A percentile compares a stretch with the other conserved stretches of the same genome.
phyloP scores from a whole-genome alignment of 345 rosid genomes.

The Noccaea caerulescens region DNA sequence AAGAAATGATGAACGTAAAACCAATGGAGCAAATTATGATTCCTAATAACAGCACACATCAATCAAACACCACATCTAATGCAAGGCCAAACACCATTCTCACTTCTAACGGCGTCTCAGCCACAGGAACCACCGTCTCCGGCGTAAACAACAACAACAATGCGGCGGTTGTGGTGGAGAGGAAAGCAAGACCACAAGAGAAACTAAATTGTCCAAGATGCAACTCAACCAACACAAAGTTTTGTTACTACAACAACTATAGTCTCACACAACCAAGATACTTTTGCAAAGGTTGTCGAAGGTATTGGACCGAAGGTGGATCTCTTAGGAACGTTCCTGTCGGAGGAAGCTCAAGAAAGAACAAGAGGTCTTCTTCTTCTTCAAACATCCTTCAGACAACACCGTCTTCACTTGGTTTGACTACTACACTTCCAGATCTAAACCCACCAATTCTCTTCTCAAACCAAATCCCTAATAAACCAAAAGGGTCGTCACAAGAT shows the following conservation, averaged over 20 bases:
- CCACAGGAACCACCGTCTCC: slow-evolving; percentile 31
- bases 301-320: slow-evolving; percentile 98
- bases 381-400: slow-evolving; percentile 35
- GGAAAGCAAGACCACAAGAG: slow-evolving; percentile 46
- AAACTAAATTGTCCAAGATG: slow-evolving; percentile 90
- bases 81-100: slow-evolving; percentile 37
- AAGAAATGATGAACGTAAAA: slow-evolving; percentile 47
- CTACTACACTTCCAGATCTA: slow-evolving; percentile 42
- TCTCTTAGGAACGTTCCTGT: slow-evolving; percentile 84
- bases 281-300: slow-evolving; percentile 87
- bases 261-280: slow-evolving; percentile 90
- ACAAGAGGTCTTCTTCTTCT: slow-evolving; percentile 49
- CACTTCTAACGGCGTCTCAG: slow-evolving; percentile 33
- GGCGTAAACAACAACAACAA: slow-evolving; percentile 39
- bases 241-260: slow-evolving; percentile 91
- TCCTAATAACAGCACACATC: slow-evolving; percentile 42
- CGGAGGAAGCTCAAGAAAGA: slow-evolving; percentile 83
- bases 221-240: slow-evolving; percentile 87
- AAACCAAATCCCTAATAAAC: slow-evolving; percentile 39
- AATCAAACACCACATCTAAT: slow-evolving; percentile 34
- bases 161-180: slow-evolving; percentile 34
- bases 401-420: slow-evolving; percentile 42
- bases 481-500: slow-evolving; percentile 46
- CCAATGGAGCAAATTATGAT: slow-evolving; percentile 47
- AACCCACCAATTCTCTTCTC: slow-evolving; percentile 45